These are phyloP conservation scores for Phellopilus nigrolimitatus DNA, from an alignment of 1,284 basidiomycete genomes.

Conservation along the genomic window DNA sequence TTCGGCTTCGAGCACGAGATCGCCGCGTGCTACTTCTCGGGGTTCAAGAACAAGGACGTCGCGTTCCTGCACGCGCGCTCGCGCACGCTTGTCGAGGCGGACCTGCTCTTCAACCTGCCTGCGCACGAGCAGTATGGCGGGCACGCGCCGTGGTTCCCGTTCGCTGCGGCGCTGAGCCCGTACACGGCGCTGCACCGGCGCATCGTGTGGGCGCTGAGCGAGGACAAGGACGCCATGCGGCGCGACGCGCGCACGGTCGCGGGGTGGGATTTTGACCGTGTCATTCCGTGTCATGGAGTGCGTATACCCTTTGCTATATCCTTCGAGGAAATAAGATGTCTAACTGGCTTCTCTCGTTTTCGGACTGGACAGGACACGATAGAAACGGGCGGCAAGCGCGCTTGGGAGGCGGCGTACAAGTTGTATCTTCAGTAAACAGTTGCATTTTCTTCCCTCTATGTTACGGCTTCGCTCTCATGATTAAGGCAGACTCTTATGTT, in stretches of 20 bases:
- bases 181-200: slow-evolving; percentile 53
- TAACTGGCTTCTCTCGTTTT: not conserved
- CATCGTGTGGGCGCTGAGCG: slow-evolving; percentile 45
- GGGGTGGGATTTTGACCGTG: slow-evolving; percentile 81
- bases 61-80: slow-evolving; percentile 81
- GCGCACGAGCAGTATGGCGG: slow-evolving; percentile 82
- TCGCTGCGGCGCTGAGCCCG: too few relatives aligned
- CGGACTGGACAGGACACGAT: slow-evolving; percentile 40
- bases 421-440: too few relatives aligned
- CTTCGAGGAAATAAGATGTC: not conserved
- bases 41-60: slow-evolving; percentile 84
- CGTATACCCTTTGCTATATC: slow-evolving; percentile 26
- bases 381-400: slow-evolving; percentile 65
- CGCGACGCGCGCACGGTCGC: slow-evolving; percentile 67
- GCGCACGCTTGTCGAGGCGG: slow-evolving; percentile 80
- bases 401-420: slow-evolving; percentile 51
- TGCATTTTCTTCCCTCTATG: too few relatives aligned
- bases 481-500: too few relatives aligned
- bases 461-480: too few relatives aligned
- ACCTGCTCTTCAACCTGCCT: slow-evolving; percentile 88
- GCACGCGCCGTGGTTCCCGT: too few relatives aligned
- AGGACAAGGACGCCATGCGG: slow-evolving; percentile 65
- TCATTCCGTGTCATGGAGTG: slow-evolving; percentile 91
- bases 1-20: slow-evolving; percentile 44
- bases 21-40: slow-evolving; percentile 50